These are phyloP conservation scores for Penicillium glabrum DNA, from an alignment of 2,329 filamentous ascomycete genomes.

Conservation along the genomic window DNA sequence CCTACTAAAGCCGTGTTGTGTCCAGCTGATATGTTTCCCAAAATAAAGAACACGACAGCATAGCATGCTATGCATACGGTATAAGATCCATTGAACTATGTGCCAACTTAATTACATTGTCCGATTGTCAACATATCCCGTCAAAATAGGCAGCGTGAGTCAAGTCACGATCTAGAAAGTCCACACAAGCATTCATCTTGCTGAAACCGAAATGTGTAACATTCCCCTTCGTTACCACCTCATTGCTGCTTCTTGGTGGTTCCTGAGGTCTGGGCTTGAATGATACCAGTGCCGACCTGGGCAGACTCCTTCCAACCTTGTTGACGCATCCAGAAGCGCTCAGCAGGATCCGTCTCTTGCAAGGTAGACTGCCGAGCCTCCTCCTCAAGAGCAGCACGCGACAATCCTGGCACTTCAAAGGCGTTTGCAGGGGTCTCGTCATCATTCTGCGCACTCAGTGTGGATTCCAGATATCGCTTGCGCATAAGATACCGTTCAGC, in stretches of 20 bases:
- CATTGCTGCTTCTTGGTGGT: constrained; percentile 39
- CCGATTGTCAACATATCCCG: no score
- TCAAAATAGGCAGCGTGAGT: no score
- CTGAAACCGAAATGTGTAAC: not conserved
- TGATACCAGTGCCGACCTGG: constrained; percentile 41
- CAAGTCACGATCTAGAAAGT: no score
- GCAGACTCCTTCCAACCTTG: constrained; percentile 45
- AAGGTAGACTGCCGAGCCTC: constrained; percentile 39
- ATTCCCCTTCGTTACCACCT: not conserved
- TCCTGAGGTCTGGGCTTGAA: constrained; percentile 31
- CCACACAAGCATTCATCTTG: not conserved
- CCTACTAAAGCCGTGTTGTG: no score
- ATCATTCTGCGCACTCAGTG: constrained; percentile 19
- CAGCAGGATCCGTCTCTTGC: constrained; percentile 32
- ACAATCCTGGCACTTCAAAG: constrained; percentile 30
- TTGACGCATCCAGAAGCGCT: constrained; percentile 47
- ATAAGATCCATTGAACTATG: no score
- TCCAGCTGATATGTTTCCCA: no score
- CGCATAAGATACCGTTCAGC: constrained; percentile 77
- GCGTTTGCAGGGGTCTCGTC: constrained; percentile 21
- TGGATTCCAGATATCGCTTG: constrained; percentile 68
- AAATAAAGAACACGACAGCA: no score
- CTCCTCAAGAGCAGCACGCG: constrained; percentile 40
- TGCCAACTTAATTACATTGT: no score
- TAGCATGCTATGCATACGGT: no score